A percentile compares a stretch with the other conserved stretches of the same genome.
These are phyloP conservation scores for Truncatella angustata DNA, from an alignment of 2,329 filamentous ascomycete genomes.

Conservation along the genomic window DNA sequence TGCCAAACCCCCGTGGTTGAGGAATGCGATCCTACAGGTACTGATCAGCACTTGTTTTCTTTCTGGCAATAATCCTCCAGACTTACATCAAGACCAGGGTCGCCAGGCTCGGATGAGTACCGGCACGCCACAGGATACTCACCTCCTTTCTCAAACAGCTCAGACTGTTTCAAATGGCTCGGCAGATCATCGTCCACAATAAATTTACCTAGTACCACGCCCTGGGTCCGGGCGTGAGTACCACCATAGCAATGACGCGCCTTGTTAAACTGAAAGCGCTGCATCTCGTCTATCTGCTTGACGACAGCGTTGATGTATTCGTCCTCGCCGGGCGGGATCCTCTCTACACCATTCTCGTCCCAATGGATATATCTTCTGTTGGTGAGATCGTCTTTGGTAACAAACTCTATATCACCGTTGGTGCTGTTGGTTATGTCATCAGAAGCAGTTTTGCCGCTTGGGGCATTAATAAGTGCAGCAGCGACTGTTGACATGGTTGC, in stretches of 20 bases:
- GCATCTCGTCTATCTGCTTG: constrained; percentile 13
- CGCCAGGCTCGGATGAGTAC: constrained; percentile 13
- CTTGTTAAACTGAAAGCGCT: constrained; percentile 12
- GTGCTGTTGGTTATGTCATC: neutral
- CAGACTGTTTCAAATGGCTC: constrained; percentile 38
- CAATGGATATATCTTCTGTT: constrained; percentile 11
- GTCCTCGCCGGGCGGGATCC: constrained; percentile 10
- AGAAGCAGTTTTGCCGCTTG: neutral
- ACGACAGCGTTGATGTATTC: constrained; percentile 12
- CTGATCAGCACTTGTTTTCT: neutral
- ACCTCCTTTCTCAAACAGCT: constrained; percentile 30
- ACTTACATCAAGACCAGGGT: constrained; percentile 31
- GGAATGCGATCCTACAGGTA: constrained; percentile 33
- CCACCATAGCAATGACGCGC: constrained; percentile 20
- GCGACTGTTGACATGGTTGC: no score
- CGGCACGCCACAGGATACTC: constrained; percentile 11
- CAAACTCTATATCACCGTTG: no score
- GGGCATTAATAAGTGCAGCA: no score
- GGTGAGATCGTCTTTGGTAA: neutral
- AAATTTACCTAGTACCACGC: constrained; percentile 45
- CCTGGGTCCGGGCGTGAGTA: constrained; percentile 46
- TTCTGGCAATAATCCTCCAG: neutral
- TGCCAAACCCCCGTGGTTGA: constrained; percentile 43
- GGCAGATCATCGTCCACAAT: constrained; percentile 39
- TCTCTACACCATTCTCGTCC: constrained; percentile 9